phyloP scores from a whole-genome alignment of 257 asterid genomes.

The Solanum tacnaense region DNA sequence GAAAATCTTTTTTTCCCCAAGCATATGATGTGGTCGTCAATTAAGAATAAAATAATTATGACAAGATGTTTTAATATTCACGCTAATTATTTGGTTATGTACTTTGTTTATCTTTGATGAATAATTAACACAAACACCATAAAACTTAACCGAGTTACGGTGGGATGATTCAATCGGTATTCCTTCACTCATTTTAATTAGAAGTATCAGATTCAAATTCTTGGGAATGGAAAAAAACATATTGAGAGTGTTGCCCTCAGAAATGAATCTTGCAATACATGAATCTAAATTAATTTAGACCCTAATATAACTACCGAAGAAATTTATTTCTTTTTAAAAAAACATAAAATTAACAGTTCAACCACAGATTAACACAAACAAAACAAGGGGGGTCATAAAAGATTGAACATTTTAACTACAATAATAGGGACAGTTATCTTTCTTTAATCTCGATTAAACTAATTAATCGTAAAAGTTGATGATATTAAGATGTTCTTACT shows the following conservation, averaged over 20 bases:
- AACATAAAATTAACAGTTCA: background rate
- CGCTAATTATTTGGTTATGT: background rate
- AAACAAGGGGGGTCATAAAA: background rate
- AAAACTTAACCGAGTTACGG: background rate
- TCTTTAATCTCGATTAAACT: background rate
- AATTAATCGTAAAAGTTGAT: background rate
- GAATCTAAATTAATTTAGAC: background rate
- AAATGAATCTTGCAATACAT: background rate
- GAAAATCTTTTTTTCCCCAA: background rate
- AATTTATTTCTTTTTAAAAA: background rate
- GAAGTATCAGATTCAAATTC: background rate
- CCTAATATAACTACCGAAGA: fast-evolving
- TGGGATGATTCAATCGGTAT: fast-evolving
- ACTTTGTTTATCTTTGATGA: background rate
- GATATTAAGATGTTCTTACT: background rate
- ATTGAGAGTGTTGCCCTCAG: fast-evolving
- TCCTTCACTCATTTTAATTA: too few species aligned
- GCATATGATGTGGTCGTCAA: background rate
- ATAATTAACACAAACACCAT: background rate
- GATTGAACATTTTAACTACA: background rate
- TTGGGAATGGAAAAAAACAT: too few species aligned
- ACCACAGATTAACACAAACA: background rate
- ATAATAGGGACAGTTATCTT: background rate
- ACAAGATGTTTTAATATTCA: background rate
- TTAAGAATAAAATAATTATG: background rate